A percentile compares a stretch with the other conserved stretches of the same genome.
Evolutionary conservation across 495 filamentous ascomycete species (phyloP).

Genomic region (Aspergillus conjunctus): DNA sequence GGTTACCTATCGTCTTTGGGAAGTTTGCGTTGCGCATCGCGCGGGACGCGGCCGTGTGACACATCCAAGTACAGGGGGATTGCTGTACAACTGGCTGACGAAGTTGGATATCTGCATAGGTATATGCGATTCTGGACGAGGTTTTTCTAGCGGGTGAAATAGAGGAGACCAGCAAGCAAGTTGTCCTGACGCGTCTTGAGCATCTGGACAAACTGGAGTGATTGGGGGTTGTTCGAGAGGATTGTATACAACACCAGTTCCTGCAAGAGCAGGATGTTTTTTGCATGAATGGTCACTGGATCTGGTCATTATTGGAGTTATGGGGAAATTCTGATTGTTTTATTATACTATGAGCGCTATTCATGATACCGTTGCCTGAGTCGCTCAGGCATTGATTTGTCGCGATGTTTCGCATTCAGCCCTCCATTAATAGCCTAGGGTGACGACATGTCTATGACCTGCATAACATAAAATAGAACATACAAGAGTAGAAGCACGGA

Average conservation of each 20-base stretch:
- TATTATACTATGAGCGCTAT: not conserved
- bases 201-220: constrained; percentile 96
- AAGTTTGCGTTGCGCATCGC: not conserved
- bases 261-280: constrained; percentile 8
- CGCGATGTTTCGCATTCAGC: not conserved
- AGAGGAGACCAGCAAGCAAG: constrained; percentile 97
- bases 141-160: constrained; percentile 97
- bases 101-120: constrained; percentile 50
- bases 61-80: not conserved
- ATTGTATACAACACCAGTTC: not conserved
- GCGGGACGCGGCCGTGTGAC: not conserved
- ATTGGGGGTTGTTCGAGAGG: constrained; percentile 11
- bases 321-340: constrained; percentile 14
- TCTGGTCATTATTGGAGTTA: constrained; percentile 28
- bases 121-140: constrained; percentile 97
- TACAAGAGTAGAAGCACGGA: not conserved
- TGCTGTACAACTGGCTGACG: constrained; percentile 20
- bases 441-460: not conserved
- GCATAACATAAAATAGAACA: constrained; percentile 2
- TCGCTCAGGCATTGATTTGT: not conserved
- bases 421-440: constrained; percentile 6
- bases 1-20: constrained; percentile 15
- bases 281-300: constrained; percentile 26
- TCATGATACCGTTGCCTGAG: not conserved
- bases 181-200: constrained; percentile 90